Evolutionary conservation across 176 grass and related monocot species (phyloP), one percentile per base, ranked within the genome.

Genomic region (Chloris gayana): DNA sequence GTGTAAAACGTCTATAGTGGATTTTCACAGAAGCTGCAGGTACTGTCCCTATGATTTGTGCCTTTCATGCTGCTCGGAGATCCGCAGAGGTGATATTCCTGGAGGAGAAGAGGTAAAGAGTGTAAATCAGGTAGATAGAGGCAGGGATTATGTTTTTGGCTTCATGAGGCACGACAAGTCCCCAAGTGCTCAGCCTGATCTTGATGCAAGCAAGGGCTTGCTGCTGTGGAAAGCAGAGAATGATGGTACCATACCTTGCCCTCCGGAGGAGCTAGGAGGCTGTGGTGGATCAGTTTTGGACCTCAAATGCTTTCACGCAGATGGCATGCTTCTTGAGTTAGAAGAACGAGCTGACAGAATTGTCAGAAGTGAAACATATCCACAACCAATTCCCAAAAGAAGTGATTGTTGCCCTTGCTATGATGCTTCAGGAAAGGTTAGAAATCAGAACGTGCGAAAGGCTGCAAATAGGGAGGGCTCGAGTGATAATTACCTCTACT

Each of bases 241-340:
- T 30, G 79, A 95, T 78, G 87, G 87, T 49, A 89, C 82, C 69
- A 95, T 92, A 85, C 89, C 93, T 77, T 95, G 93, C 69, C 89
- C 87, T 30, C 89, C 89, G 26, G 75, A 84, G 44, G 77, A 85
- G 63, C 53, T 90, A 2, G 89, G 89, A 22, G 93, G 93, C 4
- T 95, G 93, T 29, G 59, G 79, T 58, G 54, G 25, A 68, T 80
- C 74, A 59, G 30, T 73, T 74, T 59, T 95, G 70, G 81, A 86
- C 21, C 74, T 84, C 74, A 88, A 85, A 71, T 84, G 69, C 78
- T 38, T 92, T 39, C 50, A 84, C 64, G 33, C 45, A 0, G 89
- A 89, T 64, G 69, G 83, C 12, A 76, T 82, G 31, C 54, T 89
- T 44, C 41, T 58, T 56, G 72, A 75, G 24, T 45, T 94, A 38